Percentiles rank a stretch among this genome's conserved stretches.
Conservation (phyloP, 345 rosid genomes). For the Pistacia vera region DNA sequence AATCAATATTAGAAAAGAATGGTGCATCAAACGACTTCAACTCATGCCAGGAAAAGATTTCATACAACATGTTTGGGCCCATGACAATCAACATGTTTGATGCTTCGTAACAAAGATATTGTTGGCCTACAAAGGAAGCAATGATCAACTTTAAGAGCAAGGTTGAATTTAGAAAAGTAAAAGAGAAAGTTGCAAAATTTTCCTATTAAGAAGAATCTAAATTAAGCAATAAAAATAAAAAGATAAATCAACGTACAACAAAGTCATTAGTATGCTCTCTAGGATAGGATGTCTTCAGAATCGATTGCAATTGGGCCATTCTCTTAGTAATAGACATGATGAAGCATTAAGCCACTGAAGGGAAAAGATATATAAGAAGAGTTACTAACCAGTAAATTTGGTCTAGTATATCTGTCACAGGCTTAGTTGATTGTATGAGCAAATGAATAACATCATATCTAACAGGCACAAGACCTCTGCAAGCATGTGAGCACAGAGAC, state of each 20-base stretch:
- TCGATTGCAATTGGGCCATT: conserved; percentile 94
- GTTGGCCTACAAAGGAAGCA: conserved; percentile 69
- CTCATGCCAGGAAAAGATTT: conserved; percentile 9
- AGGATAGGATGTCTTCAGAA: conserved; percentile 93
- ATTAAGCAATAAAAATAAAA: conserved; percentile 3
- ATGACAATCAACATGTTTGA: conserved; percentile 84
- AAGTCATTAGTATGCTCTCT: conserved; percentile 85
- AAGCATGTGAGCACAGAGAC: conserved; percentile 73
- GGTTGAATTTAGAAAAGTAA: conserved; percentile 4
- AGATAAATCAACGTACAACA: conserved; percentile 46
- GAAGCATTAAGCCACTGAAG: conserved; percentile 19
- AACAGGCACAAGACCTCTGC: conserved; percentile 93
- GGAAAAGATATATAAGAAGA: neutral
- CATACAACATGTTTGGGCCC: conserved; percentile 99
- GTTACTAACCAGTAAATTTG: conserved; percentile 71
- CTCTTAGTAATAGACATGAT: conserved; percentile 41
- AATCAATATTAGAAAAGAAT: neutral
- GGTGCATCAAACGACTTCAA: conserved; percentile 4
- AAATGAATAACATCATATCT: conserved; percentile 97
- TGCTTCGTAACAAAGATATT: conserved; percentile 92
- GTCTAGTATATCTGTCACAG: conserved; percentile 84
- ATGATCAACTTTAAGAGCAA: conserved; percentile 13
- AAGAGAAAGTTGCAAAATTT: neutral
- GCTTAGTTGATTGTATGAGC: conserved; percentile 87
- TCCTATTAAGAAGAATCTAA: neutral